phyloP scores from a whole-genome alignment of 768 basidiomycete genomes.

The Boletus rubescentipes region DNA sequence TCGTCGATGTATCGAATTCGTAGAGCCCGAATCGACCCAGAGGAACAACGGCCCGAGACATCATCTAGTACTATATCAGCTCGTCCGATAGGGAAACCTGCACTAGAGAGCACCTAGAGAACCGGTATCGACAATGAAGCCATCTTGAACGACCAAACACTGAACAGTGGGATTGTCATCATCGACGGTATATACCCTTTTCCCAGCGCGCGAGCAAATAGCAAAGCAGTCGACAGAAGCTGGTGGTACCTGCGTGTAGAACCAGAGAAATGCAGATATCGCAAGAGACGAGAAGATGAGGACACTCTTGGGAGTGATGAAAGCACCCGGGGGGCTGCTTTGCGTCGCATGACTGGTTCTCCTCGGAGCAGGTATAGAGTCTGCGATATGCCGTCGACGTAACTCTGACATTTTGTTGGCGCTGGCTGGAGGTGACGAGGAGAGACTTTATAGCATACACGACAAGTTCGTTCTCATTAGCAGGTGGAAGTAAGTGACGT shows the following conservation, averaged over 20 bases:
- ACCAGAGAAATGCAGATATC: constrained; percentile 11
- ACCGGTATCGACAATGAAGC: constrained; percentile 53
- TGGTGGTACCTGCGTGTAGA: not conserved
- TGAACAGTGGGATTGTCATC: constrained; percentile 47
- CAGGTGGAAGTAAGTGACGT: no score
- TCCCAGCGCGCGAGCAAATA: constrained; percentile 55
- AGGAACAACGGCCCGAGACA: constrained; percentile 39
- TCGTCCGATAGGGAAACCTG: not conserved
- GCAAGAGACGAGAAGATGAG: constrained; percentile 11
- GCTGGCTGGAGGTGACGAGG: not conserved
- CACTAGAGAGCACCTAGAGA: constrained; percentile 45
- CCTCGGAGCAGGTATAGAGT: not conserved
- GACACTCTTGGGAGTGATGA: not conserved
- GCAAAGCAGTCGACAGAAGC: constrained; percentile 44
- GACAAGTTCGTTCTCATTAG: no score
- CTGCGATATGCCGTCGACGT: constrained; percentile 9
- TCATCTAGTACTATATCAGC: constrained; percentile 35
- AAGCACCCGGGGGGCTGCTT: not conserved
- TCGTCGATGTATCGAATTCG: constrained; percentile 49
- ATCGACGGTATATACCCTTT: constrained; percentile 70
- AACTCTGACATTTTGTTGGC: constrained; percentile 6
- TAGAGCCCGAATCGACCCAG: constrained; percentile 29
- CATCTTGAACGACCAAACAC: constrained; percentile 59
- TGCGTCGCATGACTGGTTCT: not conserved
- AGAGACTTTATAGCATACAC: not conserved